Evolutionary conservation across 768 basidiomycete species (phyloP), one percentile per base, ranked within the genome.

Genomic region (Solioccasus polychromus): DNA sequence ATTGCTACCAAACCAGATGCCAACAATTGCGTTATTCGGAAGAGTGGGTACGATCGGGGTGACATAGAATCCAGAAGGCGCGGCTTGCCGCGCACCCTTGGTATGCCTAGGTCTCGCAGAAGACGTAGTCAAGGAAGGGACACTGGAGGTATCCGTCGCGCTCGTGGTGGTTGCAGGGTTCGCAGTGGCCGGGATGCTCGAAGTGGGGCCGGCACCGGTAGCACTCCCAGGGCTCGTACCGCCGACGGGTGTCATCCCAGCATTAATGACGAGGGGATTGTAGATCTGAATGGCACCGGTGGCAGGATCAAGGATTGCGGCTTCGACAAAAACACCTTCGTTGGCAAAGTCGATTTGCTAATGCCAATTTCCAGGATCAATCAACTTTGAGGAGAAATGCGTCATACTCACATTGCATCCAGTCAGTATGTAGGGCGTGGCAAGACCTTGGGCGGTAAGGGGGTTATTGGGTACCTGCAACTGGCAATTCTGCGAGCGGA

Each of bases 1-100:
- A 35, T 63, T 63, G 11, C 59, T 63, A 25, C 60, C 60, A 14
- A 61, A 61, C 61, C 60, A 61, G 26, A 61, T 45, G 8, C 58
- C 60, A 25, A 61, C 61, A 14, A 63, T 31, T 4, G 60, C 52
- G 12, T 52, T 51, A 28, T 50, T 25, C 10, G 60, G 60, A 39
- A 61, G 40, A 6, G 60, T 61, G 8, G 61, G 60, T 4, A 44
- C 45, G 10, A 55, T 40, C 5, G 60, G 61, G 1, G 58, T 52
- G 15, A 63, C 8, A 20, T 42, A 61, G 35, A 48, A 61, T 14
- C 60, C 60, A 28, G 58, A 40, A 23, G 41, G 11, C 6, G 47
- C 29, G 18, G 41, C 56, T 39, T 58, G 55, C 3, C 50, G 55
- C 15, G 42, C n/a, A 12, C 5, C 30, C 20, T 37, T 45, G 2